phyloP scores from a whole-genome alignment of 306 rosid species.

The Casuarina equisetifolia region DNA sequence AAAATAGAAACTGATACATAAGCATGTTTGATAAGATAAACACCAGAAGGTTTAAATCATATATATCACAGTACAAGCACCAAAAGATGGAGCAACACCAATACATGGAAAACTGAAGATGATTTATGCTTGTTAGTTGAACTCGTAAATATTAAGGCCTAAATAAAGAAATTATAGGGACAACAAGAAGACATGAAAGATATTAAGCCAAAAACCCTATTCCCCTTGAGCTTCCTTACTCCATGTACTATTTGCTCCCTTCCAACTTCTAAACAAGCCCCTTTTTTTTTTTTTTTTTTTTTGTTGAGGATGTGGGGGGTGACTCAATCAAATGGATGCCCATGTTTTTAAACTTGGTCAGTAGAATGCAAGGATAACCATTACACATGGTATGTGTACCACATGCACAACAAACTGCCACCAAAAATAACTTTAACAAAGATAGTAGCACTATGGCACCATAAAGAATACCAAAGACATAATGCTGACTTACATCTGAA shows the following conservation, averaged over 20 bases:
- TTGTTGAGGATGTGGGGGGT: background rate
- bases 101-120: background rate
- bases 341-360: background rate
- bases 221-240: conserved; percentile 6
- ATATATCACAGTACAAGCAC: background rate
- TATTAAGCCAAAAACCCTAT: background rate
- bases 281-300: background rate
- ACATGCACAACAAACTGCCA: background rate
- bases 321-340: background rate
- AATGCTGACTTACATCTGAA: conserved; percentile 50
- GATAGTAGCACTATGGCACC: conserved; percentile 4
- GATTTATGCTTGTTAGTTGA: background rate
- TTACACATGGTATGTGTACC: background rate
- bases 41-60: background rate
- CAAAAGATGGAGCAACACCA: background rate
- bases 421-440: background rate
- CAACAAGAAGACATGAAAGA: background rate
- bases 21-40: background rate
- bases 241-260: conserved; percentile 1
- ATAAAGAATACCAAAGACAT: conserved; percentile 1
- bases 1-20: background rate
- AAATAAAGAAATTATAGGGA: background rate
- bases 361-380: background rate
- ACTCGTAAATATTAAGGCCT: background rate
- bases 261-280: conserved; percentile 9